A percentile compares a stretch with the other conserved stretches of the same genome.
Evolutionary conservation across 495 filamentous ascomycete species (phyloP).

Genomic region (Aspergillus carlsbadensis): DNA sequence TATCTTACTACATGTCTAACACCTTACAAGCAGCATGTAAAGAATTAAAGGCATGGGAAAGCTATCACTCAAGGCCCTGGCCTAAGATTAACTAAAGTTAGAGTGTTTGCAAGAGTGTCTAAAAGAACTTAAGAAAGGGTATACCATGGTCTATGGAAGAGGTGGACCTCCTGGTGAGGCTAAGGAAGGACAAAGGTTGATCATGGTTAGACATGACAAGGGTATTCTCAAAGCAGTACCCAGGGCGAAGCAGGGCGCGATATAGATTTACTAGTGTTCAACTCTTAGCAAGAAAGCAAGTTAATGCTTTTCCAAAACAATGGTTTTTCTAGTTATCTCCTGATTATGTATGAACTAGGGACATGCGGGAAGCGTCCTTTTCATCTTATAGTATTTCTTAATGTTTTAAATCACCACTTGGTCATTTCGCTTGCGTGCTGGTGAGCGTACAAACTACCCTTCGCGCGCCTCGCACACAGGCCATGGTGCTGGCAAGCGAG

Average conservation of each 20-base stretch:
- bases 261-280: constrained; percentile 23
- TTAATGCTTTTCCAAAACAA: constrained; percentile 9
- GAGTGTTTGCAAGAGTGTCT: background rate
- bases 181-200: constrained; percentile 21
- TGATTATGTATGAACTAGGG: background rate
- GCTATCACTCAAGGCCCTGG: background rate
- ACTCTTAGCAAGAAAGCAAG: constrained; percentile 15
- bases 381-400: background rate
- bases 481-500: no score
- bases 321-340: background rate
- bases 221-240: constrained; percentile 23
- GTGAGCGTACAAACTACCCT: no score
- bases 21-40: constrained; percentile 11
- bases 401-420: background rate
- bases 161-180: constrained; percentile 20
- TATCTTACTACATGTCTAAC: constrained; percentile 14
- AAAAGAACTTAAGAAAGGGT: constrained; percentile 16
- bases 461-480: no score
- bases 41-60: constrained; percentile 3
- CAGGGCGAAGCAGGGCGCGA: constrained; percentile 18
- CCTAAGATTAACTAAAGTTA: constrained; percentile 2
- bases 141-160: constrained; percentile 22
- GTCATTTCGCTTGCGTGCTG: background rate
- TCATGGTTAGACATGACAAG: constrained; percentile 23
- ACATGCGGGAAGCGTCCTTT: constrained; percentile 1